Evolutionary conservation across 83 land plant genomes (phyloP), one percentile per base, ranked within the genome.

Genomic region (Thuja plicata): DNA sequence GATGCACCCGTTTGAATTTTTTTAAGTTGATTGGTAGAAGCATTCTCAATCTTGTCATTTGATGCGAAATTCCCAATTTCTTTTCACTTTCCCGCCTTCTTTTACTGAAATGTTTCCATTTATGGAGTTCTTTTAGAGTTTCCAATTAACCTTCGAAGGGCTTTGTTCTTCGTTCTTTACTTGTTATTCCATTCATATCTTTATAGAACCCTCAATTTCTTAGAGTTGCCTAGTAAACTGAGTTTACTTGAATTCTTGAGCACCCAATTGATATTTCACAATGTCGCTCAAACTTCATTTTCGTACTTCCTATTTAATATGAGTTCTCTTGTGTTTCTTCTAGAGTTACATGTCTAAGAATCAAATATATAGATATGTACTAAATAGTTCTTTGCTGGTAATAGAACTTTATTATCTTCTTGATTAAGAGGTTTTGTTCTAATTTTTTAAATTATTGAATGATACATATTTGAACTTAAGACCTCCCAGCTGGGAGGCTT

Each of bases 241-340:
- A 6, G 30, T 66, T 27, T 66, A 1, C 27, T 27, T 66, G 30
- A 8, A 66, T 17, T 66, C 9, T 8, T 62, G 71, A 27, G 71
- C 8, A 27, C 71, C n/a, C 30, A 66, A 66, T 66, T 66, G 30
- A 66, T 57, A 9, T n/a, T 34, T 27, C 41, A 85, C 77, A 80
- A 95, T 95, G 97, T 95, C 96, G 62, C 89, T 95, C 74, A 91
- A 94, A 52, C 96, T 38, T 38, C 40, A 38, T 38, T 38, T 38
- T 38, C 5, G 4, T 2, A 43, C 45, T 43, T 43, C 45, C 3
- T 43, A 43, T 43, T 43, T 3, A 5, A 2, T 38, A 38, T 38
- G 2, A 38, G 40, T 38, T 38, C 40, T 38, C 40, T 38, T 38
- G 40, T 38, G 40, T 38, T 38, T 38, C 40, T 38, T 38, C 40